These are phyloP conservation scores for Apiospora rasikravindrae DNA, from an alignment of 2,329 filamentous ascomycete genomes.

Conservation along the genomic window DNA sequence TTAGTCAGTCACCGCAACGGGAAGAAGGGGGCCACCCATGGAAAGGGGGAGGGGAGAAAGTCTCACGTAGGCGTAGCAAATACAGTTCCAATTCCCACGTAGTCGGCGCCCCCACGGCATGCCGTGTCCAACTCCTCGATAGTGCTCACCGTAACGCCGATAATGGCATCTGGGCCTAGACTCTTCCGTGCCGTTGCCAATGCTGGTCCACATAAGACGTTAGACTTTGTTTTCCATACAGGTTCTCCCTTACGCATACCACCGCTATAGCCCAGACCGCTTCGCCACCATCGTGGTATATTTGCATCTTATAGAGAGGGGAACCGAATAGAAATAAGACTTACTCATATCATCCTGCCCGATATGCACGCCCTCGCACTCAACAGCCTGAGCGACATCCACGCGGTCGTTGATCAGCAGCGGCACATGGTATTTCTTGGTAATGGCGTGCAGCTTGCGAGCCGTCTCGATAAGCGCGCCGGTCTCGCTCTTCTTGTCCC, in stretches of 20 bases:
- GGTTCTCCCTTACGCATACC: background rate
- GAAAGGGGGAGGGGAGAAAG: background rate
- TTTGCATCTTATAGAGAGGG: background rate
- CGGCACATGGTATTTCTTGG: slow-evolving; percentile 71
- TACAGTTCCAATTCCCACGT: slow-evolving; percentile 89
- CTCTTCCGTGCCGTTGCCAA: slow-evolving; percentile 70
- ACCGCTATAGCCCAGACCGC: background rate
- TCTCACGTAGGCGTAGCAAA: slow-evolving; percentile 80
- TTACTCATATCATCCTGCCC: slow-evolving; percentile 91
- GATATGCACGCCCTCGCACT: slow-evolving; percentile 90
- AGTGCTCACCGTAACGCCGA: slow-evolving; percentile 85
- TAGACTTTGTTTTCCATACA: background rate
- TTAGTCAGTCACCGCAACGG: background rate
- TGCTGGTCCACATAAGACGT: slow-evolving; percentile 45
- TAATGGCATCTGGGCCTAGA: slow-evolving; percentile 78
- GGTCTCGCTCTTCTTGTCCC: slow-evolving; percentile 85
- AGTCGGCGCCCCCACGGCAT: slow-evolving; percentile 79
- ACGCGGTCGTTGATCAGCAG: slow-evolving; percentile 93
- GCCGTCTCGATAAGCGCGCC: slow-evolving; percentile 73
- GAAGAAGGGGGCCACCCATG: background rate
- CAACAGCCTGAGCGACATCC: slow-evolving; percentile 84
- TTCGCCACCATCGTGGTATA: background rate
- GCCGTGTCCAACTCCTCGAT: slow-evolving; percentile 75
- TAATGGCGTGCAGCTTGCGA: slow-evolving; percentile 72
- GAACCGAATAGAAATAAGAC: slow-evolving; percentile 29